These are phyloP conservation scores for Picochlorum costavermella DNA, from an alignment of 139 green algal species.

Conservation along the genomic window DNA sequence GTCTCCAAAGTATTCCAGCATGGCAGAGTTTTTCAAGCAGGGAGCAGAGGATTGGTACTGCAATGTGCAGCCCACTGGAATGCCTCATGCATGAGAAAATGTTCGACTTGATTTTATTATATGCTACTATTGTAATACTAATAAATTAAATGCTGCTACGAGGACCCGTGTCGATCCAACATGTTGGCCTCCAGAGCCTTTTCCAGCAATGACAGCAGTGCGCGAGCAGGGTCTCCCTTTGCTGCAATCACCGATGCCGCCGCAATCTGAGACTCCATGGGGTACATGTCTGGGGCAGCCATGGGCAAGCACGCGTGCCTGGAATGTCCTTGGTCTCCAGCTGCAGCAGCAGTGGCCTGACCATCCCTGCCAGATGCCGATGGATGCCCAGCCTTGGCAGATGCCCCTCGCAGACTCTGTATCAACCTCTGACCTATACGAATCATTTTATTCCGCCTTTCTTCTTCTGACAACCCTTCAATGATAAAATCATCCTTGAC, in stretches of 20 bases:
- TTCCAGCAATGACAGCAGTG: slow-evolving; percentile 21
- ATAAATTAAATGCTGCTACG: neutral
- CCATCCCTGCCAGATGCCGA: too few relatives aligned
- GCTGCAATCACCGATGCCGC: slow-evolving; percentile 16
- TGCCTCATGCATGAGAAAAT: slow-evolving; percentile 10
- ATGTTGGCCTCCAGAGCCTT: slow-evolving; percentile 17
- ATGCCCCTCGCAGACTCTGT: neutral
- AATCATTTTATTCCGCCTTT: slow-evolving; percentile 6
- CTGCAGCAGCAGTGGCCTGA: too few relatives aligned
- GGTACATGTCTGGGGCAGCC: neutral
- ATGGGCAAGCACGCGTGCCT: neutral
- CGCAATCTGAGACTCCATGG: slow-evolving; percentile 25
- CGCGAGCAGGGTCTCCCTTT: slow-evolving; percentile 16
- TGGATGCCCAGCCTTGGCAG: too few relatives aligned
- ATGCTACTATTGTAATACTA: slow-evolving; percentile 1
- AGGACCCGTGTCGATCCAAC: neutral
- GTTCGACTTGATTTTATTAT: neutral
- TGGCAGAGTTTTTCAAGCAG: slow-evolving; percentile 29
- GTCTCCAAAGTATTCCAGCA: slow-evolving; percentile 59
- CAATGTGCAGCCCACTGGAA: neutral
- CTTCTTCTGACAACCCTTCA: neutral
- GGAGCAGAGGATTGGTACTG: slow-evolving; percentile 27
- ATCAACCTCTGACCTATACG: slow-evolving; percentile 4
- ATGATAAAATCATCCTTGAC: slow-evolving; percentile 10
- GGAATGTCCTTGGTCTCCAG: too few relatives aligned